Conservation (phyloP, 768 basidiomycete genomes). For the Coprinopsis sp. region DNA sequence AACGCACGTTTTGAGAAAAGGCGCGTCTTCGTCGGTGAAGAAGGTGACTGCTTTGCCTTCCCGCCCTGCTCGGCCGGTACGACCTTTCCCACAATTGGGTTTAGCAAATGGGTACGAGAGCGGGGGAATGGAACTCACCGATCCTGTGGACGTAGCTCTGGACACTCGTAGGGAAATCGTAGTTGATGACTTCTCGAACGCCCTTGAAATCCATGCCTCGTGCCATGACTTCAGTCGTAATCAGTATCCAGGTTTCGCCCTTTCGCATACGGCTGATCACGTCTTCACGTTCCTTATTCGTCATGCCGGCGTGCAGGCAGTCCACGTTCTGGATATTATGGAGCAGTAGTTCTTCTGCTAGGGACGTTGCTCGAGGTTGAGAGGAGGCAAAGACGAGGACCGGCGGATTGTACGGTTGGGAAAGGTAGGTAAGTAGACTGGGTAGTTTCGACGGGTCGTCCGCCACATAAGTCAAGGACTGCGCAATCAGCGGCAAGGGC, state of each 20-base stretch:
- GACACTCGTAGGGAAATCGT: conserved; percentile 93
- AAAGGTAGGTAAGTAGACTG: conserved; percentile 75
- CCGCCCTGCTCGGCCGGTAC: conserved; percentile 90
- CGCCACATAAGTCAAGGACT: conserved; percentile 86
- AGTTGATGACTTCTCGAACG: conserved; percentile 90
- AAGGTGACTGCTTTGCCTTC: conserved; percentile 94
- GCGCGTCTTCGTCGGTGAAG: conserved; percentile 91
- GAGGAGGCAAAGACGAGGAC: conserved; percentile 88
- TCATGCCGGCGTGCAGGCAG: conserved; percentile 88
- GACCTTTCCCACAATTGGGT: conserved; percentile 50
- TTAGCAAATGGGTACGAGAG: conserved; percentile 3
- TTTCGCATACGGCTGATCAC: conserved; percentile 78
- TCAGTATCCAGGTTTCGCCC: conserved; percentile 92
- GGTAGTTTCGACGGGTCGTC: conserved; percentile 94
- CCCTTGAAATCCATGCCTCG: conserved; percentile 98
- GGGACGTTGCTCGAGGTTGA: conserved; percentile 77
- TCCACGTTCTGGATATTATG: conserved; percentile 80
- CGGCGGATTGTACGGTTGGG: conserved; percentile 84
- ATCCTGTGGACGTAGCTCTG: conserved; percentile 97
- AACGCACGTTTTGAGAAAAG: conserved; percentile 82
- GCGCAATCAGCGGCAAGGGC: conserved; percentile 84
- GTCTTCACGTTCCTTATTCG: conserved; percentile 82
- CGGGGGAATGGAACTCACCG: conserved; percentile 38
- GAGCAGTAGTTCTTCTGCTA: conserved; percentile 77
- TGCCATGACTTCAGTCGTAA: conserved; percentile 96